A percentile compares a stretch with the other conserved stretches of the same genome.
phyloP scores from a whole-genome alignment of 305 asterid species.

The Rubia balearica region DNA sequence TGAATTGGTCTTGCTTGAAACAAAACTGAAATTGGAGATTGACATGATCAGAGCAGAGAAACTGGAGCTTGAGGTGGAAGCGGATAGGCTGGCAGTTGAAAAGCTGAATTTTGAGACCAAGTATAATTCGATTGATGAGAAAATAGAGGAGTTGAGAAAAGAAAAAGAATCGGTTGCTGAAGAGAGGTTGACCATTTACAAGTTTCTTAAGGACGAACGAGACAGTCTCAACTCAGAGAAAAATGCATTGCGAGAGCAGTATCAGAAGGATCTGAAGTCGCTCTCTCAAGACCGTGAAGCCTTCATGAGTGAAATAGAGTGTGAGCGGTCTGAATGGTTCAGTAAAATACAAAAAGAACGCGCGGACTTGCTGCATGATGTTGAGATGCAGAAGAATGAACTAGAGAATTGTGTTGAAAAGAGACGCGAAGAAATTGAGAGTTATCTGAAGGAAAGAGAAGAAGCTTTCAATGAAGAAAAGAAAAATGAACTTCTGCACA shows the following conservation, averaged over 20 bases:
- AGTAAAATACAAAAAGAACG: slow-evolving; percentile 77
- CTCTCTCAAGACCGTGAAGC: slow-evolving; percentile 77
- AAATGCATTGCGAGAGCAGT: slow-evolving; percentile 52
- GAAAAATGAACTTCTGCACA: slow-evolving; percentile 54
- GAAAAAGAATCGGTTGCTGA: slow-evolving; percentile 72
- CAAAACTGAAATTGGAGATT: slow-evolving; percentile 83
- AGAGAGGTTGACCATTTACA: slow-evolving; percentile 59
- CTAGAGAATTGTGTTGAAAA: slow-evolving; percentile 56
- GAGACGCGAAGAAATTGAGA: slow-evolving; percentile 85
- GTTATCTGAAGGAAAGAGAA: slow-evolving; percentile 57
- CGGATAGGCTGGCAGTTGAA: slow-evolving; percentile 64
- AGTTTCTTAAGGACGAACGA: slow-evolving; percentile 67
- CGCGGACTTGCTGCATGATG: slow-evolving; percentile 55
- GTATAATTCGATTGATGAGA: slow-evolving; percentile 89
- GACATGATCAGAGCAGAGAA: slow-evolving; percentile 70
- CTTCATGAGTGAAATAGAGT: slow-evolving; percentile 62
- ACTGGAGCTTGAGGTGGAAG: slow-evolving; percentile 70
- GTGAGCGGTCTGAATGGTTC: slow-evolving; percentile 70
- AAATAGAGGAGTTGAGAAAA: slow-evolving; percentile 64
- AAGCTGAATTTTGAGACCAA: slow-evolving; percentile 86
- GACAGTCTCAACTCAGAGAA: slow-evolving; percentile 68
- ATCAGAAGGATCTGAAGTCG: slow-evolving; percentile 61
- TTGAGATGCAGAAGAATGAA: slow-evolving; percentile 73
- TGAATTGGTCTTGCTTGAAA: slow-evolving; percentile 59
- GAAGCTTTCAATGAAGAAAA: slow-evolving; percentile 65